A percentile compares a stretch with the other conserved stretches of the same genome.
phyloP scores from a whole-genome alignment of 225 moss, liverwort and hornwort species.

The Marchantia polymorpha region DNA sequence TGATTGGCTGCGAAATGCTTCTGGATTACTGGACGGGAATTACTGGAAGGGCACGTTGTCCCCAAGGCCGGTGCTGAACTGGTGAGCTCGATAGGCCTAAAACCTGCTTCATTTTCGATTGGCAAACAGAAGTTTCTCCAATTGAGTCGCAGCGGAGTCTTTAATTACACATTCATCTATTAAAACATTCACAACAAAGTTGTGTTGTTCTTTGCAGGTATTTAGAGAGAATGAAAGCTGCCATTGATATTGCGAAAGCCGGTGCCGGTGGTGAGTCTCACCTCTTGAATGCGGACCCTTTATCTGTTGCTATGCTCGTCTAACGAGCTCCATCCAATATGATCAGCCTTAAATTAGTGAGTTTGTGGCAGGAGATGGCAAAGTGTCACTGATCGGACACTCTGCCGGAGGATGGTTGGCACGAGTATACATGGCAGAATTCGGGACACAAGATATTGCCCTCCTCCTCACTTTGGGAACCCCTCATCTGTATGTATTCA shows the following conservation, averaged over 20 bases:
- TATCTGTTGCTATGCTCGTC: neutral
- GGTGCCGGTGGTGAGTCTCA: slow-evolving; percentile 47
- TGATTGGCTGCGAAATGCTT: slow-evolving; percentile 95
- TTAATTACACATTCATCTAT: neutral
- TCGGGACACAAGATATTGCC: slow-evolving; percentile 75
- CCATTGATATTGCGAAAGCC: slow-evolving; percentile 64
- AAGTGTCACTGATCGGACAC: slow-evolving; percentile 86
- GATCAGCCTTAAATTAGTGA: neutral
- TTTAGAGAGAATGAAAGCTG: slow-evolving; percentile 60
- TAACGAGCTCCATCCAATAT: neutral
- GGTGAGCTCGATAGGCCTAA: slow-evolving; percentile 39
- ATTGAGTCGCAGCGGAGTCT: neutral
- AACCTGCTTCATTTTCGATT: neutral
- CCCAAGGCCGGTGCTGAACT: slow-evolving; percentile 87
- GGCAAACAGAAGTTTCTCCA: neutral
- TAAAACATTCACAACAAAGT: neutral
- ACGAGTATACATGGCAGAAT: slow-evolving; percentile 88
- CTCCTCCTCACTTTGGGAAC: slow-evolving; percentile 82
- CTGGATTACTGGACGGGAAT: slow-evolving; percentile 76
- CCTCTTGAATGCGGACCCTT: neutral
- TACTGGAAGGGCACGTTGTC: slow-evolving; percentile 92
- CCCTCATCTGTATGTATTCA: slow-evolving; percentile 68
- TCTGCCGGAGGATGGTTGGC: slow-evolving; percentile 99
- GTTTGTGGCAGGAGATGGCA: slow-evolving; percentile 42
- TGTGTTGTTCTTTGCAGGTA: slow-evolving; percentile 54